These are phyloP conservation scores for Brassica rapa DNA, from an alignment of 345 rosid genomes.

Conservation along the genomic window DNA sequence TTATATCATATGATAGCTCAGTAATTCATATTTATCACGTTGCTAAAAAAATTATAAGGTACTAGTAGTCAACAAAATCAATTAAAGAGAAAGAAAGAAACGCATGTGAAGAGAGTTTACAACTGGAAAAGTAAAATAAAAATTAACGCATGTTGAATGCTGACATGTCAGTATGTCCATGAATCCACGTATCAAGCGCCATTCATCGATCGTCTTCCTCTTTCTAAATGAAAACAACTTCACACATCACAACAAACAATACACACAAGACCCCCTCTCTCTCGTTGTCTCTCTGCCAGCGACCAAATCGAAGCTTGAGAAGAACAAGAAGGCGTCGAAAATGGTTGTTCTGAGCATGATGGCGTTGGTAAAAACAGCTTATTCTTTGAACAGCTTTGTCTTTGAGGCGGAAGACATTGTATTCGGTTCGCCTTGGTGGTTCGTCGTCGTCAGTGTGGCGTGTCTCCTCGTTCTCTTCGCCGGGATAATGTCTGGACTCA, in stretches of 20 bases:
- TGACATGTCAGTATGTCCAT: slow-evolving; percentile 42
- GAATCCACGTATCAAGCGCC: slow-evolving; percentile 28
- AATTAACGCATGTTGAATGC: slow-evolving; percentile 34
- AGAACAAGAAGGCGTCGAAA: neutral
- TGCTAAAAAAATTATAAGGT: neutral
- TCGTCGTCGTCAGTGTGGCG: slow-evolving; percentile 59
- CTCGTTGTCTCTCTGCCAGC: slow-evolving; percentile 22
- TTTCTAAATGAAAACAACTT: neutral
- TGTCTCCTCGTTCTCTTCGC: slow-evolving; percentile 76
- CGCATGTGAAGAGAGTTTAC: neutral
- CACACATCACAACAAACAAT: slow-evolving; percentile 1
- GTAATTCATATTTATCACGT: slow-evolving; percentile 5
- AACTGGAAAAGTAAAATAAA: neutral
- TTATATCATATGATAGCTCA: neutral
- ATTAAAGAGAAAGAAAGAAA: neutral
- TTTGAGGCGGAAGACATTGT: slow-evolving; percentile 58
- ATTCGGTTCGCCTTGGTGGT: slow-evolving; percentile 64
- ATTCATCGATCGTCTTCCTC: slow-evolving; percentile 19
- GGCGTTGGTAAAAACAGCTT: slow-evolving; percentile 37
- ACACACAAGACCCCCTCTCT: neutral
- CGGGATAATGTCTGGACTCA: slow-evolving; percentile 79
- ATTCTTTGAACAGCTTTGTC: slow-evolving; percentile 43
- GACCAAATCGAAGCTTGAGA: slow-evolving; percentile 35
- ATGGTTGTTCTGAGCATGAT: slow-evolving; percentile 44
- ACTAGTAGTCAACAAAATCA: slow-evolving; percentile 17